Conservation (phyloP, 768 basidiomycete genomes). For the Leccinum obscurum region DNA sequence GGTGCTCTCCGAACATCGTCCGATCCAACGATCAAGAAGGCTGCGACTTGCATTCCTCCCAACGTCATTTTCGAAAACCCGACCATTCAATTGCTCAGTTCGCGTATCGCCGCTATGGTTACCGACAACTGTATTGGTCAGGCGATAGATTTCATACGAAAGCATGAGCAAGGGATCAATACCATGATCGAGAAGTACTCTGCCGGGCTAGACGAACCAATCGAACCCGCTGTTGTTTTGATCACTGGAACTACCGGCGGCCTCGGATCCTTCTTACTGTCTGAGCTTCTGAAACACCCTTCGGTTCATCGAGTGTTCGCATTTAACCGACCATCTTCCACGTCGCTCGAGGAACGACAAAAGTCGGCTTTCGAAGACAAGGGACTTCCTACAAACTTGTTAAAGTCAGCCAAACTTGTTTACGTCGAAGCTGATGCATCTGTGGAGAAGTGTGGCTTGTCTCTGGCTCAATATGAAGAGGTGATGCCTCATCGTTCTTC, state of each 20-base stretch:
- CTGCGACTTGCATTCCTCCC: conserved; percentile 26
- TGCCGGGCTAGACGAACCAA: conserved; percentile 8
- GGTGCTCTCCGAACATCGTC: conserved; percentile 33
- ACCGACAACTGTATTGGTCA: background rate
- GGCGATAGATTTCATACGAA: background rate
- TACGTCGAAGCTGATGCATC: conserved; percentile 37
- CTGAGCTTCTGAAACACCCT: conserved; percentile 23
- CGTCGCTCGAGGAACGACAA: conserved; percentile 28
- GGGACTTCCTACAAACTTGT: conserved; percentile 29
- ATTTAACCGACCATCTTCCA: conserved; percentile 30
- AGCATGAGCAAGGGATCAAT: conserved; percentile 30
- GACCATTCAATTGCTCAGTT: conserved; percentile 37
- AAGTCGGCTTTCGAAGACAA: conserved; percentile 29
- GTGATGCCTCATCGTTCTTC: background rate
- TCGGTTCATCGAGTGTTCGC: conserved; percentile 34
- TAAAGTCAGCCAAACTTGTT: conserved; percentile 33
- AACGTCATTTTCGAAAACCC: conserved; percentile 42
- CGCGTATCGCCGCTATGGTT: conserved; percentile 18
- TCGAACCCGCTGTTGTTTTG: conserved; percentile 29
- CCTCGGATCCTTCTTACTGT: conserved; percentile 39
- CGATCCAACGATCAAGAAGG: conserved; percentile 27
- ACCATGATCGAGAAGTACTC: conserved; percentile 44
- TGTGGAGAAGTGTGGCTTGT: conserved; percentile 32
- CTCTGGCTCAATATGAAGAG: conserved; percentile 20
- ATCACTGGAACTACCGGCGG: conserved; percentile 43